Percentiles rank a stretch among this genome's conserved stretches.
Evolutionary conservation across 345 rosid genomes (phyloP).

Genomic region (Salix caprea): DNA sequence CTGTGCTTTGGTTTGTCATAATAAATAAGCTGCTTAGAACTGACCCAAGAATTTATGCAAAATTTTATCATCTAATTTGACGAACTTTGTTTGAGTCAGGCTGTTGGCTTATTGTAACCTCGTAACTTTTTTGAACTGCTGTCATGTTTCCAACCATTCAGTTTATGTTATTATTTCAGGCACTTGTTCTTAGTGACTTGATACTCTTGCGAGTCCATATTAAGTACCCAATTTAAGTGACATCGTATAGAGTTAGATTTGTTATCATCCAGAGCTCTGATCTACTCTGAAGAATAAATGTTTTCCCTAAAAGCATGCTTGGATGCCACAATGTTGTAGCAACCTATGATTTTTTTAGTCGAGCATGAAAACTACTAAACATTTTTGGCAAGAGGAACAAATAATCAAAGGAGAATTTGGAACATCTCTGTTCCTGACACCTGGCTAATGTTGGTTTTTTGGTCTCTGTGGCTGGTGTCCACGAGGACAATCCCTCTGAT

Average conservation of each 20-base stretch:
- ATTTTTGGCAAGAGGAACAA: neutral
- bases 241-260: neutral
- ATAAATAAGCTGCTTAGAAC: neutral
- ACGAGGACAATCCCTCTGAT: neutral
- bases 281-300: neutral
- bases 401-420: neutral
- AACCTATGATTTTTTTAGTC: neutral
- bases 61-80: neutral
- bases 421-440: neutral
- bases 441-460: neutral
- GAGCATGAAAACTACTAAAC: neutral
- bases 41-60: neutral
- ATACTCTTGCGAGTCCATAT: neutral
- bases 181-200: neutral
- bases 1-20: neutral
- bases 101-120: neutral
- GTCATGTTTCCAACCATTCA: neutral
- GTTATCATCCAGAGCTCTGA: neutral
- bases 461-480: neutral
- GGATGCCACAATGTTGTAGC: constrained; percentile 1
- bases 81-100: neutral
- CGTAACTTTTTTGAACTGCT: neutral
- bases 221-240: neutral
- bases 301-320: neutral
- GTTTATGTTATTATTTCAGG: neutral